A percentile compares a stretch with the other conserved stretches of the same genome.
These are phyloP conservation scores for Colletotrichum sp. DNA, from an alignment of 2,329 filamentous ascomycete species.

Conservation along the genomic window DNA sequence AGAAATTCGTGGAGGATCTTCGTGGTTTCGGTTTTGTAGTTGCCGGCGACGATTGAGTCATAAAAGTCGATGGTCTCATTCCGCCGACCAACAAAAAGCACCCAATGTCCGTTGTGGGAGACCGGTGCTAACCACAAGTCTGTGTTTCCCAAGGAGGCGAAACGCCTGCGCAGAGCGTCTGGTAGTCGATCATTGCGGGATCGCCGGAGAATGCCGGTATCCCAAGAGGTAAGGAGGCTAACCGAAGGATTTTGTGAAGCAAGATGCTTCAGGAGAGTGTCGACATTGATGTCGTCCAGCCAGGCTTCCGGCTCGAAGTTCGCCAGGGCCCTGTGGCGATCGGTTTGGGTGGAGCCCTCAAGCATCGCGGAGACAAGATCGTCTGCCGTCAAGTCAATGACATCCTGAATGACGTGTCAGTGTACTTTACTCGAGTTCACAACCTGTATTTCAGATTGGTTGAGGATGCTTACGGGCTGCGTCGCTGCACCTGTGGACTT, in stretches of 20 bases:
- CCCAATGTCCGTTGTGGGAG: background rate
- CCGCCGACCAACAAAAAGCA: background rate
- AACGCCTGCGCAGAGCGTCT: background rate
- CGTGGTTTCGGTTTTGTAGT: background rate
- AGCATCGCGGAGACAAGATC: no score
- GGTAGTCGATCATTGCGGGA: background rate
- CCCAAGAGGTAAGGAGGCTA: background rate
- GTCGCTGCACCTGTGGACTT: no score
- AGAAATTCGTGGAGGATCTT: background rate
- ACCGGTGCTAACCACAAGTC: background rate
- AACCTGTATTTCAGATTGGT: no score
- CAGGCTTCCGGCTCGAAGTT: background rate
- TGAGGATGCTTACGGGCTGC: no score
- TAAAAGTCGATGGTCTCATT: background rate
- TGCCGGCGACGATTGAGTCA: background rate
- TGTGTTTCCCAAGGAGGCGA: background rate
- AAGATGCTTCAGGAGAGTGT: background rate
- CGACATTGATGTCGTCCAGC: background rate
- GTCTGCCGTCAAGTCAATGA: no score
- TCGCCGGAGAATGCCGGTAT: background rate
- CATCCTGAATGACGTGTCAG: no score
- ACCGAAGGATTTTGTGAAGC: background rate
- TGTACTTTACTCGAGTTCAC: fast-evolving
- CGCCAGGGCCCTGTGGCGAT: background rate
- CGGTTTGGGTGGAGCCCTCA: background rate